phyloP scores from a whole-genome alignment of 2,329 filamentous ascomycete species.

The Verticillium nonalfalfae region DNA sequence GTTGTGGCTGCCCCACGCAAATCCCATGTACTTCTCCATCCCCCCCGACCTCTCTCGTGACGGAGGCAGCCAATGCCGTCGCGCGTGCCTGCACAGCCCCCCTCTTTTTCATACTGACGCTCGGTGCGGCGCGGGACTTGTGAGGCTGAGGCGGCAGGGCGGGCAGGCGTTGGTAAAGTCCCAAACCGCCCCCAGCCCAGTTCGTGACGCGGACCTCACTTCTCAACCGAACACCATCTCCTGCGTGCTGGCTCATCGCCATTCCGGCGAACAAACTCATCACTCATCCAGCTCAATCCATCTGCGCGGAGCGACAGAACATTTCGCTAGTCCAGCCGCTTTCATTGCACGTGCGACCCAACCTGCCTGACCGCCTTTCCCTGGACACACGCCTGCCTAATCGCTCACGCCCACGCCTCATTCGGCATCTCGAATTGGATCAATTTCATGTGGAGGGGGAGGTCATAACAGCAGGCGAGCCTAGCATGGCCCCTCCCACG shows the following conservation, averaged over 20 bases:
- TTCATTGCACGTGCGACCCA: neutral
- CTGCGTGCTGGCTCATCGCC: constrained; percentile 7
- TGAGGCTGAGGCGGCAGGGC: constrained; percentile 1
- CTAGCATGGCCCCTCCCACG: constrained; percentile 12
- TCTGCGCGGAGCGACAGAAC: neutral
- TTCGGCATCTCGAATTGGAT: neutral
- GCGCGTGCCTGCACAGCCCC: constrained; percentile 1
- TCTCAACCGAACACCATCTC: neutral
- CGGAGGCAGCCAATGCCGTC: constrained; percentile 3
- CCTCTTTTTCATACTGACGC: neutral
- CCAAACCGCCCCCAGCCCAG: neutral
- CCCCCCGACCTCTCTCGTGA: neutral
- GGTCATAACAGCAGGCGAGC: constrained; percentile 11
- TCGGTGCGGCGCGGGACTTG: neutral
- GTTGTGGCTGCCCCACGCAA: neutral
- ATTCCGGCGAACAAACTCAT: constrained; percentile 7
- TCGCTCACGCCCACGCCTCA: neutral
- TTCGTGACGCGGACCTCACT: neutral
- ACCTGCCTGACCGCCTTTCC: neutral
- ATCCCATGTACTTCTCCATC: neutral
- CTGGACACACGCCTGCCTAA: neutral
- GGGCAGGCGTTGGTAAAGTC: neutral
- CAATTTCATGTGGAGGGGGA: constrained; percentile 8
- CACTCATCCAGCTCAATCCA: constrained; percentile 3
- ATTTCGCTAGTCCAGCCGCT: constrained; percentile 1